Percentiles rank a stretch among this genome's conserved stretches.
Conservation (phyloP, 2,329 filamentous ascomycete genomes). For the Ophidiomyces ophidiicola region DNA sequence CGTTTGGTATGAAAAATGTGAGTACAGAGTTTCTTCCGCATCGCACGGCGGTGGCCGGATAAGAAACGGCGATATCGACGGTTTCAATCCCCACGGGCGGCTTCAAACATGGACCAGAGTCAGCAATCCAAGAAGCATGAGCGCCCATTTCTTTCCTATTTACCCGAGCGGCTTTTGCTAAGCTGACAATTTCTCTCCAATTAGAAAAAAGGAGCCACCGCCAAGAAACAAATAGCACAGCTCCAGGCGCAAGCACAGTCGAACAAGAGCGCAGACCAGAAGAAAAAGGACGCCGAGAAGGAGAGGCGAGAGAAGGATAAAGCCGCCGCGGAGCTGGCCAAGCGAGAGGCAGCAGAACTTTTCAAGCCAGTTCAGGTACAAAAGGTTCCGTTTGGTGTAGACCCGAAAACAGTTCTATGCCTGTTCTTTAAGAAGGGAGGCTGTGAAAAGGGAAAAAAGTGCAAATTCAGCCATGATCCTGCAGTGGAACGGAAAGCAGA, state of each 20-base stretch:
- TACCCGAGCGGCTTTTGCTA: constrained; percentile 3
- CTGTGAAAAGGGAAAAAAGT: constrained; percentile 94
- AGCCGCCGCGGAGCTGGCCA: constrained; percentile 73
- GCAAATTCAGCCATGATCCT: constrained; percentile 93
- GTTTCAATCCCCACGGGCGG: background rate
- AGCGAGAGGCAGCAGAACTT: constrained; percentile 64
- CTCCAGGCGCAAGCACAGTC: constrained; percentile 61
- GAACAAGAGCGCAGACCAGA: constrained; percentile 74
- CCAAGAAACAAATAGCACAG: constrained; percentile 81
- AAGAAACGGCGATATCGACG: constrained; percentile 7
- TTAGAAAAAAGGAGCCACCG: constrained; percentile 81
- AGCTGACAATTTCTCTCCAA: constrained; percentile 3
- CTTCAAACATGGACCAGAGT: background rate
- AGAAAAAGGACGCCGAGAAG: constrained; percentile 59
- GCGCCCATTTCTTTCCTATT: constrained; percentile 10
- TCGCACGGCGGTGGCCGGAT: constrained; percentile 5
- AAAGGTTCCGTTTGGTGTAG: constrained; percentile 94
- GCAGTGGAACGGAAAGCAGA: constrained; percentile 80
- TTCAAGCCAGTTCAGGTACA: constrained; percentile 92
- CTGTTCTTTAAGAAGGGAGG: constrained; percentile 95
- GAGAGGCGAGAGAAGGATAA: constrained; percentile 69
- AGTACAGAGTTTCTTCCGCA: constrained; percentile 21
- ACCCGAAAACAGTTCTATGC: constrained; percentile 93
- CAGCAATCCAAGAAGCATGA: constrained; percentile 9
- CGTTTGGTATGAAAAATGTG: constrained; percentile 96